Base-by-base conservation (phyloP, 805 yeast genomes). In the Cyberlindnera americana region DNA sequence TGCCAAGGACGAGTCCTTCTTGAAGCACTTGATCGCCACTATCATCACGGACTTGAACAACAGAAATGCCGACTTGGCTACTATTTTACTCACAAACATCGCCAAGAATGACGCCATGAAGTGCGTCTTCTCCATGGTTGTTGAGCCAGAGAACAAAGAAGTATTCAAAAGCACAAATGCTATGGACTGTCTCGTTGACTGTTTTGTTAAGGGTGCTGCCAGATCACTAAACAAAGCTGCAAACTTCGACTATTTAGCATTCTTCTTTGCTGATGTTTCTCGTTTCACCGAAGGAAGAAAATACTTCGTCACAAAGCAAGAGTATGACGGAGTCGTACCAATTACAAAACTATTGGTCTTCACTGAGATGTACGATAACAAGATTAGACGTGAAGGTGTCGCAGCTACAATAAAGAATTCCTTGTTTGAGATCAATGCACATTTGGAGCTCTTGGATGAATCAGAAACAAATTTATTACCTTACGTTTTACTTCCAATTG, bases 361-460 rank as follows among this genome's bases (percentile, higher is more conserved):
- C 64, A 83, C 96, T 5, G 90, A 86, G 56, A 77, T 80, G 54
- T 83, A 80, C 49, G 90, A 83, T 55, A 71, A 86, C 12, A 78
- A 77, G 53, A 77, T 78, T 19, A 79, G 98, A 65, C 75, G 98
- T 63, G 90, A 84, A 58, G 97, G 96, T 56, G 90, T 87, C 27
- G 95, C 95, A 2, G 83, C 95, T 5, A 84, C 96, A 2, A 85
- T 93, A 51, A 91, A 93, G 60, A 91, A 91, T 62, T 76, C 91
- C 0, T 66, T 91, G 35, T 91, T 91, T 55, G 96, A 90, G 56
- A 69, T 85, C 2, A 76, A 78, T 29, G 62, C 75, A 25, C 98
- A 91, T 57, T 63, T 64, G 51, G 60, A 57, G 18, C 66, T 91
- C 31, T 60, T 88, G 29, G 68, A 66, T 5, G 83, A 84, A 52